phyloP scores from a whole-genome alignment of 208 protist genomes.

The Crithidia brevicula region DNA sequence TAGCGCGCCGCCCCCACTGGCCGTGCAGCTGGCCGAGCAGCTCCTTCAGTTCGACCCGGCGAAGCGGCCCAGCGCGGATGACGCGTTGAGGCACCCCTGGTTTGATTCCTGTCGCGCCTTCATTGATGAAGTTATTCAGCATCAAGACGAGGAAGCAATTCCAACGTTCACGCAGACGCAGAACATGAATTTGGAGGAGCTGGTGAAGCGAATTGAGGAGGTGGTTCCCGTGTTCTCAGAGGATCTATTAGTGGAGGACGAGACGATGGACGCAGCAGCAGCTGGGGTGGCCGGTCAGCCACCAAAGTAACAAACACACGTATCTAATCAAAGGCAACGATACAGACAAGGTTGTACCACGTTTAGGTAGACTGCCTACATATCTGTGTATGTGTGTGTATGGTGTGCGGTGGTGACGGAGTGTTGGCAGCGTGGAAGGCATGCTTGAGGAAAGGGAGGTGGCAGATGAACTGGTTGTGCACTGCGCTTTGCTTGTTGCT shows the following conservation, averaged over 20 bases:
- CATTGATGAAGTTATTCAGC: conserved; percentile 77
- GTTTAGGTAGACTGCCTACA: too few species aligned
- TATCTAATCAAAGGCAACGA: too few species aligned
- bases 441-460: too few species aligned
- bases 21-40: conserved; percentile 74
- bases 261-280: conserved; percentile 11
- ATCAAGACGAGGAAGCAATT: conserved; percentile 59
- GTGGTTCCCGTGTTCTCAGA: conserved; percentile 88
- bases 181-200: conserved; percentile 52
- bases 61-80: conserved; percentile 77
- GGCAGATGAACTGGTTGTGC: too few species aligned
- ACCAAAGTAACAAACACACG: not conserved
- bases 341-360: too few species aligned
- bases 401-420: too few species aligned
- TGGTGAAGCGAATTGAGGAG: conserved; percentile 76
- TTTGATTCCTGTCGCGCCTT: conserved; percentile 82
- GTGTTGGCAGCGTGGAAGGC: too few species aligned
- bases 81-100: conserved; percentile 82
- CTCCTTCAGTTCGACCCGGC: conserved; percentile 86
- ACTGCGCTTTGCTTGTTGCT: too few species aligned
- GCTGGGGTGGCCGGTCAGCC: not conserved
- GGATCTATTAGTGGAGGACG: conserved; percentile 72
- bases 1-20: conserved; percentile 26
- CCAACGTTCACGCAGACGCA: conserved; percentile 60
- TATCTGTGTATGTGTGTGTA: too few species aligned